These are phyloP conservation scores for Aureobasidium subglaciale DNA, from an alignment of 2,329 filamentous ascomycete genomes.

Conservation along the genomic window DNA sequence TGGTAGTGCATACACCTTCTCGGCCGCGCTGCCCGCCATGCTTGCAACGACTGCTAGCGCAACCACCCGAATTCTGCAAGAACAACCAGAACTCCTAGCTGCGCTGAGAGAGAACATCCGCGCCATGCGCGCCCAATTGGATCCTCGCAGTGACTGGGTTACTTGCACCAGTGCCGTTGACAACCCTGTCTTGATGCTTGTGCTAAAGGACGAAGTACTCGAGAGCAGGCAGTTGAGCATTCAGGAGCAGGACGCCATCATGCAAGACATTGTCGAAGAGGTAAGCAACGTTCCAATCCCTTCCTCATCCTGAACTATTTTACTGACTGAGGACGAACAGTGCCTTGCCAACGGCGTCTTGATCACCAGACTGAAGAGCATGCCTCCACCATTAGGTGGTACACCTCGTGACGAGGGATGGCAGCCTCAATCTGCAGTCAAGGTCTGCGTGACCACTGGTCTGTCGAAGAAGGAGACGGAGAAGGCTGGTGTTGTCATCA, in stretches of 20 bases:
- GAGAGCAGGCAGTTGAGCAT: constrained; percentile 58
- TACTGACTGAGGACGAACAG: constrained; percentile 39
- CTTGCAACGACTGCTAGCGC: constrained; percentile 93
- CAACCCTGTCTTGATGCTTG: constrained; percentile 80
- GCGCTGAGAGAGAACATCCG: constrained; percentile 81
- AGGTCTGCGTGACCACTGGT: constrained; percentile 82
- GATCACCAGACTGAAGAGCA: constrained; percentile 76
- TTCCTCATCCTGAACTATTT: not conserved
- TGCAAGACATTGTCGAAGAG: constrained; percentile 95
- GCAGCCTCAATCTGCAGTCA: constrained; percentile 71
- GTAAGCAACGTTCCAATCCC: constrained; percentile 43
- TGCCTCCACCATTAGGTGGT: constrained; percentile 54
- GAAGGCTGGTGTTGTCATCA: constrained; percentile 79
- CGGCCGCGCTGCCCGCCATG: constrained; percentile 87
- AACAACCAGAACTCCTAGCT: constrained; percentile 71
- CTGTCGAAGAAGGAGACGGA: constrained; percentile 92
- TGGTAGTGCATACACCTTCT: constrained; percentile 89
- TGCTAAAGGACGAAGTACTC: constrained; percentile 77
- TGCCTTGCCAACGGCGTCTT: constrained; percentile 80
- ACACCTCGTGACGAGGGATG: constrained; percentile 59
- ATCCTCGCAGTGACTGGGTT: constrained; percentile 91
- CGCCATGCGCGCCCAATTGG: constrained; percentile 76
- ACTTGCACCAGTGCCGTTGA: constrained; percentile 70
- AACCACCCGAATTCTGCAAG: constrained; percentile 77
- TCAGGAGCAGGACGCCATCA: constrained; percentile 73